Base-by-base conservation (phyloP, 73 alveolate genomes). In the Urostyla sp. region DNA sequence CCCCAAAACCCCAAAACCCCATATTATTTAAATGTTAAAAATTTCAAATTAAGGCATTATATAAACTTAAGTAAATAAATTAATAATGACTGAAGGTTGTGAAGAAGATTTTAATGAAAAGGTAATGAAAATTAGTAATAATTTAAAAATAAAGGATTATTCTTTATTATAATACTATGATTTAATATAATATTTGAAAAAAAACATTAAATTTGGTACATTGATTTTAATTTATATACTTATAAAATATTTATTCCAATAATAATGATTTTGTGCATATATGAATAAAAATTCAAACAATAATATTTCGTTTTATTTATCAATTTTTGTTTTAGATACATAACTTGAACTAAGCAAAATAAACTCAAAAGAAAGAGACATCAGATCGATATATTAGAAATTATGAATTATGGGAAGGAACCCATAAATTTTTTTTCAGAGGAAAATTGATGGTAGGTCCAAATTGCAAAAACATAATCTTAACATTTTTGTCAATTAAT, bases 361-460 rank as follows among this genome's bases (percentile, higher is more conserved):
- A 31, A 43, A 63, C 60, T 18, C 7, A n/a, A 48, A 13, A 18
- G 44, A 63, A 13, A 38, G 44, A 8, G 58, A 36, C 15, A 63
- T 63, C 1, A n/a, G n/a, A n/a, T n/a, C n/a, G n/a, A n/a, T 30
- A 43, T 6, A 63, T 63, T 5, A 63, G 27, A 28, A 63, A 63
- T 23, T 63, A 63, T 40, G 18, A 63, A 23, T 60, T 63, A 8
- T 63, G 59, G 61, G 79, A 63, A 10, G 79, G 79, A 38, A 63
- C 79, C 24, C 79, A 63, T 21, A 63, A 40, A 63, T 63, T 63
- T 23, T 63, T 18, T 23, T 38, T 63, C 11, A 24, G 53, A 40
- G 79, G 79, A 23, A 63, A 50, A 63, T 23, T 63, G 24, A 63
- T 63, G 79, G 60, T 63, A 11, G 79, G 79, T 1, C 79, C 79